These are phyloP conservation scores for Rhypophila decipiens DNA, from an alignment of 495 filamentous ascomycete species.

Conservation along the genomic window DNA sequence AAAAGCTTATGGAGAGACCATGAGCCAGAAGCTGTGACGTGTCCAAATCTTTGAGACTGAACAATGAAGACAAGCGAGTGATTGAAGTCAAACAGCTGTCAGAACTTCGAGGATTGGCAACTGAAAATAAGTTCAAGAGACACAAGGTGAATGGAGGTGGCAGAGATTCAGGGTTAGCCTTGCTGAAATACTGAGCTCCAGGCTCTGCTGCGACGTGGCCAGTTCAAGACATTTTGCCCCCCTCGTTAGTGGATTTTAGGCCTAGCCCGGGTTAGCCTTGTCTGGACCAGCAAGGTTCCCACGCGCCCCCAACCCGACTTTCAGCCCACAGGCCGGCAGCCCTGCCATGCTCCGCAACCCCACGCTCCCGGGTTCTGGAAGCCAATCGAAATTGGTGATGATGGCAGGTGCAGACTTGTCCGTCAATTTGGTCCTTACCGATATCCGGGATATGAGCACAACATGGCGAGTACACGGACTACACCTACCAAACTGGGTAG, in stretches of 20 bases:
- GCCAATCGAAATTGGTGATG: conserved; percentile 12
- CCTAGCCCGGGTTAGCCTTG: conserved; percentile 10
- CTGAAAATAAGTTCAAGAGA: conserved; percentile 6
- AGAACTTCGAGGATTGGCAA: too few relatives aligned
- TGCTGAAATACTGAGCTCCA: conserved; percentile 10
- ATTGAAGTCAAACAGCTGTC: not conserved
- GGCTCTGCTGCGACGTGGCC: conserved; percentile 28
- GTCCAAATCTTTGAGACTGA: conserved; percentile 3
- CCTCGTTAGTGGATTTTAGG: conserved; percentile 6
- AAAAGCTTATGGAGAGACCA: conserved; percentile 1
- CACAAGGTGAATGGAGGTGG: conserved; percentile 1
- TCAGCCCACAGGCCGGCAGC: not conserved
- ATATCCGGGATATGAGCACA: too few relatives aligned
- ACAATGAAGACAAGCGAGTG: too few relatives aligned
- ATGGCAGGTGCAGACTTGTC: not conserved
- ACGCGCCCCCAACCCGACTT: conserved; percentile 1
- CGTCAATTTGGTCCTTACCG: not conserved
- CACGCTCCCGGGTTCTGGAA: conserved; percentile 5
- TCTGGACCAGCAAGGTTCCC: not conserved
- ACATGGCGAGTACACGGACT: too few relatives aligned
- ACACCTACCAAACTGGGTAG: too few relatives aligned
- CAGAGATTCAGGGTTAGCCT: conserved; percentile 14
- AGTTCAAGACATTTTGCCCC: conserved; percentile 20
- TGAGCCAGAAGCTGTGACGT: not conserved
- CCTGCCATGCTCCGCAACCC: conserved; percentile 14